These are phyloP conservation scores for Teratosphaeria pseudoeucalypti DNA, from an alignment of 2,329 filamentous ascomycete genomes.

Conservation along the genomic window DNA sequence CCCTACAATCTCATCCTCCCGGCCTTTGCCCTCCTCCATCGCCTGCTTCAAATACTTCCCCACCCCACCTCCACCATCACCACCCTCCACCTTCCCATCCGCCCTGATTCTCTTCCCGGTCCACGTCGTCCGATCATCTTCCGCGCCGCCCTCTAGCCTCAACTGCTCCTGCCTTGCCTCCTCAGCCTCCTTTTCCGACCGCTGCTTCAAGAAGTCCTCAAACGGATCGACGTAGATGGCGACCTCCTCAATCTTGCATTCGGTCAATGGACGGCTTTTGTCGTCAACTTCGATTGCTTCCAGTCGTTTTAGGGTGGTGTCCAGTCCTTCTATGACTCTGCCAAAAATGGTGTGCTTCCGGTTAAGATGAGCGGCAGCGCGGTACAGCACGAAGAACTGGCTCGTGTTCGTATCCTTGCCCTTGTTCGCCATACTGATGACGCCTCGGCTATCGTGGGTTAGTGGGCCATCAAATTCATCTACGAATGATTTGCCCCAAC, in stretches of 20 bases:
- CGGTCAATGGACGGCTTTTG: constrained; percentile 63
- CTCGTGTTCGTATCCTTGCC: constrained; percentile 94
- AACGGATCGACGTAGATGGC: constrained; percentile 90
- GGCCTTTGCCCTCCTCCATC: constrained; percentile 22
- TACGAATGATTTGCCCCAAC: constrained; percentile 89
- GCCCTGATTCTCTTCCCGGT: constrained; percentile 80
- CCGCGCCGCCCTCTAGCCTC: constrained; percentile 56
- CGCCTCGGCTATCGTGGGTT: constrained; percentile 70
- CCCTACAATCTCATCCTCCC: constrained; percentile 47
- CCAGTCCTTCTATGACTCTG: constrained; percentile 63
- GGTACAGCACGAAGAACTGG: constrained; percentile 92
- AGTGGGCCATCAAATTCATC: constrained; percentile 88
- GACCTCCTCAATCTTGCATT: constrained; percentile 72
- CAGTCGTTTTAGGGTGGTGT: constrained; percentile 55
- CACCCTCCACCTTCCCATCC: constrained; percentile 46
- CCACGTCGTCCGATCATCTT: constrained; percentile 89
- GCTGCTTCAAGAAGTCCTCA: constrained; percentile 74
- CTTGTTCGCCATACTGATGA: constrained; percentile 94
- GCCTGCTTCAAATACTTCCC: constrained; percentile 74
- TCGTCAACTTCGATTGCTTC: constrained; percentile 67
- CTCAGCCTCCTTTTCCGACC: constrained; percentile 42
- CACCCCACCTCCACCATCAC: constrained; percentile 41
- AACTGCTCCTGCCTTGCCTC: constrained; percentile 56
- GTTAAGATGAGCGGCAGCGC: constrained; percentile 73
- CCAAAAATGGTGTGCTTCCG: constrained; percentile 97